Conservation (phyloP, 257 asterid genomes). For the Nicotiana sylvestris region DNA sequence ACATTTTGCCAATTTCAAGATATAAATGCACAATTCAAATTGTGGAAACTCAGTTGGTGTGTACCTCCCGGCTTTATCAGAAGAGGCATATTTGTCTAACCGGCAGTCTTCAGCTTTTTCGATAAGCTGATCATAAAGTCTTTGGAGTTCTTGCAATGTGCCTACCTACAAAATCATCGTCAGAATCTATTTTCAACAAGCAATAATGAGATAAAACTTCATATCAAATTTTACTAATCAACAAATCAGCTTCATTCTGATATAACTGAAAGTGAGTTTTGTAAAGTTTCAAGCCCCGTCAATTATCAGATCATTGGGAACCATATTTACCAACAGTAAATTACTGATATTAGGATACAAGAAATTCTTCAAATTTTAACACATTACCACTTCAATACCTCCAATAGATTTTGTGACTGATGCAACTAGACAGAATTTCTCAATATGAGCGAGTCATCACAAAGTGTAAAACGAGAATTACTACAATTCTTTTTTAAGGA, state of each 20-base stretch:
- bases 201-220: background rate
- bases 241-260: background rate
- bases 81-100: conserved; percentile 65
- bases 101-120: conserved; percentile 68
- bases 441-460: background rate
- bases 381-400: background rate
- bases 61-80: conserved; percentile 74
- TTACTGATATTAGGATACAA: background rate
- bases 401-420: background rate
- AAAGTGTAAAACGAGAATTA: background rate
- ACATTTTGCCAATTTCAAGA: background rate
- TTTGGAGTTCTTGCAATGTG: conserved; percentile 83
- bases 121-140: conserved; percentile 78
- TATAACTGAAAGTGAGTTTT: background rate
- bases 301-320: background rate
- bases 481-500: background rate
- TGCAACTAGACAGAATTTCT: background rate
- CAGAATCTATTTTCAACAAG: conserved; percentile 14
- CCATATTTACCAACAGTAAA: background rate
- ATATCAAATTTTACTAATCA: background rate
- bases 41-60: background rate
- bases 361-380: background rate
- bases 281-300: background rate
- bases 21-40: background rate
- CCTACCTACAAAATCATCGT: conserved; percentile 51